Conservation (phyloP, 495 filamentous ascomycete species). For the Rhypophila decipiens region DNA sequence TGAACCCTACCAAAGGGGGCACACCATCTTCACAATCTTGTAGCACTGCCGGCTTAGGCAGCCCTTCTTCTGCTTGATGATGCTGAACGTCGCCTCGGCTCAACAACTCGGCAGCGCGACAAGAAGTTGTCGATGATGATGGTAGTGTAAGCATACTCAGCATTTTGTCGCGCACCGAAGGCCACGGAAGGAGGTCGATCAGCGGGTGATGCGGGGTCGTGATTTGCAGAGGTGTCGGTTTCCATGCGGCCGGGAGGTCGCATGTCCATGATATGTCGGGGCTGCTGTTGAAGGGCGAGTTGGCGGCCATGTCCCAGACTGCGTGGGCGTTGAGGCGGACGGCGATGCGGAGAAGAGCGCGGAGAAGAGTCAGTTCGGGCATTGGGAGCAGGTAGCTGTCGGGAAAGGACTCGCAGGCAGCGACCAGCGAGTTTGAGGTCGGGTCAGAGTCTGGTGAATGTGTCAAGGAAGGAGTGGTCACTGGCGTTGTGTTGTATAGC, state of each 20-base stretch:
- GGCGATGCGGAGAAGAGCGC: conserved; percentile 18
- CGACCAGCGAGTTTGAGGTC: neutral
- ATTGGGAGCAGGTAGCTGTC: conserved; percentile 28
- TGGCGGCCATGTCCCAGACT: conserved; percentile 14
- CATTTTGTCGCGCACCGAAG: conserved; percentile 36
- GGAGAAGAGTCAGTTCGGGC: conserved; percentile 20
- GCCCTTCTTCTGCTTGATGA: too few relatives aligned
- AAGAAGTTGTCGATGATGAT: too few relatives aligned
- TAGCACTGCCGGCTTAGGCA: too few relatives aligned
- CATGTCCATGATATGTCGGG: conserved; percentile 5
- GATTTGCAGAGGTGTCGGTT: conserved; percentile 20
- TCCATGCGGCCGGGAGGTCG: conserved; percentile 18
- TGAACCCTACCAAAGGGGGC: conserved; percentile 24
- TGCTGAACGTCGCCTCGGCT: too few relatives aligned
- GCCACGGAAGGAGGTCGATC: conserved; percentile 46
- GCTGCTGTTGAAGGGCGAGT: conserved; percentile 14
- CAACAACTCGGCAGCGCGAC: too few relatives aligned
- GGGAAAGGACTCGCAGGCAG: conserved; percentile 4
- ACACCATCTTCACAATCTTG: conserved; percentile 8
- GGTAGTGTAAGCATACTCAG: conserved; percentile 38
- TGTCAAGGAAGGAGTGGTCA: too few relatives aligned
- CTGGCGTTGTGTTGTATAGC: too few relatives aligned
- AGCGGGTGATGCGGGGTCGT: conserved; percentile 43
- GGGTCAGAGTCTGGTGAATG: too few relatives aligned
- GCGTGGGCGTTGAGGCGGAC: conserved; percentile 13